These are phyloP conservation scores for Allantophomopsis lycopodina DNA, from an alignment of 2,329 filamentous ascomycete genomes.

Conservation along the genomic window DNA sequence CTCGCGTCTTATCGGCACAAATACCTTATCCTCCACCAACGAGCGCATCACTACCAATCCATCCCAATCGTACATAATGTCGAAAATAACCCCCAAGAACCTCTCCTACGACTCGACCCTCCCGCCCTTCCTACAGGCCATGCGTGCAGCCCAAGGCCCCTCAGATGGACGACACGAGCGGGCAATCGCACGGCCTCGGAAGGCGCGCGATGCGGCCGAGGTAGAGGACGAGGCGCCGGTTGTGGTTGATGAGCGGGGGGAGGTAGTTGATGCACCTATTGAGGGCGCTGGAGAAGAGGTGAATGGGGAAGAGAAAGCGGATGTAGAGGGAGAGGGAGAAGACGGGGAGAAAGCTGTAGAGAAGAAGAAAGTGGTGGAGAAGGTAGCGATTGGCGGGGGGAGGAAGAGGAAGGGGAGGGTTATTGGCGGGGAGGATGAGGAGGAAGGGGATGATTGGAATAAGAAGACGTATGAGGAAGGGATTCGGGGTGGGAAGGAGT, in stretches of 20 bases:
- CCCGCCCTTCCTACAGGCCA: slow-evolving; percentile 44
- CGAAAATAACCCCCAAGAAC: slow-evolving; percentile 58
- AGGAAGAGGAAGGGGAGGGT: slow-evolving; percentile 22
- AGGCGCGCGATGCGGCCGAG: slow-evolving; percentile 46
- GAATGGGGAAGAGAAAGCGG: slow-evolving; percentile 19
- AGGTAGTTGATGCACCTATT: slow-evolving; percentile 25
- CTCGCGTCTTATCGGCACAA: too few species aligned
- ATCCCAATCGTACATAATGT: too few species aligned
- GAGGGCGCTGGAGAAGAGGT: slow-evolving; percentile 25
- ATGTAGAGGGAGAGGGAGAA: slow-evolving; percentile 15
- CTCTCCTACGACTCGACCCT: slow-evolving; percentile 48
- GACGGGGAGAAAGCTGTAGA: slow-evolving; percentile 5
- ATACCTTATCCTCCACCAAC: too few species aligned
- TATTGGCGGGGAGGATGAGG: slow-evolving; percentile 27
- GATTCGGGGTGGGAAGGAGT: slow-evolving; percentile 5
- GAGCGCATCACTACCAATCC: too few species aligned
- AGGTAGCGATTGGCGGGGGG: slow-evolving; percentile 13
- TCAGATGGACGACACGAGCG: slow-evolving; percentile 27
- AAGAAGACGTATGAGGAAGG: slow-evolving; percentile 5
- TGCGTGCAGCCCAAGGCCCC: slow-evolving; percentile 34
- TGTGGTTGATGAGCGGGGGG: slow-evolving; percentile 57
- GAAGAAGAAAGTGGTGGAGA: slow-evolving; percentile 8
- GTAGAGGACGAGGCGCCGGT: slow-evolving; percentile 67
- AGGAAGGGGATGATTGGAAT: slow-evolving; percentile 10
- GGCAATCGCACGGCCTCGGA: slow-evolving; percentile 18